Evolutionary conservation across 179 eudicot species (phyloP), one percentile per base, ranked within the genome.

Genomic region (Heliamphora pulchella): DNA sequence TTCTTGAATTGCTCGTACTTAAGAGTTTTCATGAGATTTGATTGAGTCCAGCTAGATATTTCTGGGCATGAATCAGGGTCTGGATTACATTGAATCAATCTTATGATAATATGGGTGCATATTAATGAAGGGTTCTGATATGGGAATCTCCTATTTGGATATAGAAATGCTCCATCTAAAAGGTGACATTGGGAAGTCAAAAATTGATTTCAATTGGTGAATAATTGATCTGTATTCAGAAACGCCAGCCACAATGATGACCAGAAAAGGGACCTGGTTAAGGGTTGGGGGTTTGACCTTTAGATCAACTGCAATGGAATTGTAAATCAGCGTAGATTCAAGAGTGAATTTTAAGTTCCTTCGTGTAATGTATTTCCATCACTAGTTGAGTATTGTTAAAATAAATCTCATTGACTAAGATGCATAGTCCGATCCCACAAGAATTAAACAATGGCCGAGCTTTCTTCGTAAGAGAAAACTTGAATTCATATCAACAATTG

Each of bases 121-220:
- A 18, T 61, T n/a, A 61, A 18, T 61, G 65, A 61, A 61, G 20
- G 65, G 1, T 61, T 18, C 65, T 5, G 65, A 61, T 61, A 61
- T 61, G 65, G 31, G 8, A 61, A 61, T 31, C 65, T 8, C 31
- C 31, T 17, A 61, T 18, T 61, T n/a, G n/a, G 65, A 61, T 17
- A 4, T 6, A 18, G 31, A 31, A 6, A 15, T 61, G 65, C 65
- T 13, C 53, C 39, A 22, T 71, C 41, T 71, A 20, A 51, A 72
- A 72, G 76, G 59, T 10, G 4, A 53, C 61, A 10, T 53, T 20
- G 76, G 76, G 76, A 72, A 22, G n/a, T 41, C 46, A 73, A 22
- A 73, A 22, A 14, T 51, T 71, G 57, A 22, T 51, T 51, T 22
- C 8, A 5, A 48, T 71, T 20, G 58, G 48, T 71, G 57, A 48